These are phyloP conservation scores for Symbiodinium pilosum DNA, from an alignment of 73 alveolate genomes.

Conservation along the genomic window DNA sequence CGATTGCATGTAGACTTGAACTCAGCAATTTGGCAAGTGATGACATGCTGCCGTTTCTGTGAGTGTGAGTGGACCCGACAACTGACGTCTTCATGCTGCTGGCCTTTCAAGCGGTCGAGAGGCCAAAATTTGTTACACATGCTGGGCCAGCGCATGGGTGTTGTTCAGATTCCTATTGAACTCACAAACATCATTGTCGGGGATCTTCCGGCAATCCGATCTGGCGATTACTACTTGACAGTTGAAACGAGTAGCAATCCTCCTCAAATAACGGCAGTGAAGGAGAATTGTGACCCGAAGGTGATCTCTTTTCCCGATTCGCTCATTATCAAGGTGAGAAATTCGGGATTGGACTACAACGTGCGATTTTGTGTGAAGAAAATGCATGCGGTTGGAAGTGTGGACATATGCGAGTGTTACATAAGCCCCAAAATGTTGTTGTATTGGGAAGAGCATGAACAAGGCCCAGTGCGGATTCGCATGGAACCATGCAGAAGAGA, in stretches of 20 bases:
- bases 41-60: not conserved
- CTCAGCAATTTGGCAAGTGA: not conserved
- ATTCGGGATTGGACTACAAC: not conserved
- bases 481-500: not conserved
- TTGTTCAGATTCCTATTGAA: not conserved
- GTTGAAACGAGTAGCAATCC: not conserved
- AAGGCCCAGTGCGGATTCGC: not conserved
- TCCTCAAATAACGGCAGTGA: not conserved
- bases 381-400: not conserved
- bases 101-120: not conserved
- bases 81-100: not conserved
- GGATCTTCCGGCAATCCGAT: not conserved
- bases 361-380: not conserved
- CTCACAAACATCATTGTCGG: not conserved
- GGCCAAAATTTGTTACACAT: not conserved
- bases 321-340: not conserved
- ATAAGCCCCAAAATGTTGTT: not conserved
- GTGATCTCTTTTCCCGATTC: not conserved
- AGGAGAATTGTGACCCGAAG: not conserved
- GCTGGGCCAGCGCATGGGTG: not conserved
- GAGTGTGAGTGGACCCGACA: not conserved
- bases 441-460: not conserved
- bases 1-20: not conserved
- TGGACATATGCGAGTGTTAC: conserved; percentile 1
- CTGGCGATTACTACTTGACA: conserved; percentile 8